phyloP scores from a whole-genome alignment of 1,139 yeast genomes.

The Ogataea hybrid region DNA sequence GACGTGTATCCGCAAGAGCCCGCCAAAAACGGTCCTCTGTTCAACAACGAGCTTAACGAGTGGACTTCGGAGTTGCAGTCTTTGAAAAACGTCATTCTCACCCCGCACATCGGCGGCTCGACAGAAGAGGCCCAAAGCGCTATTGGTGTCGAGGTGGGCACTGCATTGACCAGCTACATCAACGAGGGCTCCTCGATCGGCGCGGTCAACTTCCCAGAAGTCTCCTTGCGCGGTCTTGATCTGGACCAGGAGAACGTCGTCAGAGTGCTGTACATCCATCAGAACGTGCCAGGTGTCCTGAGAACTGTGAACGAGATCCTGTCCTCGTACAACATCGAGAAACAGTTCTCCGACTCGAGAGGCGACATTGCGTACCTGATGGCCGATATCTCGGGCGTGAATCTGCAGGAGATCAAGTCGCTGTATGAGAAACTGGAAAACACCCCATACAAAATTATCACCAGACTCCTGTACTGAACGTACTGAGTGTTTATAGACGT shows the following conservation, averaged over 20 bases:
- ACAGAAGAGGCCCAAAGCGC: slow-evolving; percentile 99
- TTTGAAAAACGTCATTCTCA: slow-evolving; percentile 83
- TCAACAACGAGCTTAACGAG: slow-evolving; percentile 65
- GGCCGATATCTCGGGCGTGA: slow-evolving; percentile 95
- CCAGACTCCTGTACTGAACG: slow-evolving; percentile 74
- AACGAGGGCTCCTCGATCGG: slow-evolving; percentile 97
- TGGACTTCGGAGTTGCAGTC: slow-evolving; percentile 85
- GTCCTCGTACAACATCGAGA: slow-evolving; percentile 93
- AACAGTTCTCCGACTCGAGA: slow-evolving; percentile 94
- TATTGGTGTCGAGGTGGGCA: slow-evolving; percentile 92
- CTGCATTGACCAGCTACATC: slow-evolving; percentile 83
- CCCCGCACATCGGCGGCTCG: slow-evolving; percentile 99
- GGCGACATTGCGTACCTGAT: slow-evolving; percentile 96
- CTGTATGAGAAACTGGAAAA: slow-evolving; percentile 84
- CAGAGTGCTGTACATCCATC: slow-evolving; percentile 94
- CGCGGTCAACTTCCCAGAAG: slow-evolving; percentile 99
- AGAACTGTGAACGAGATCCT: slow-evolving; percentile 95
- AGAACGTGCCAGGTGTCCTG: slow-evolving; percentile 98
- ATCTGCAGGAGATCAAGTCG: slow-evolving; percentile 74
- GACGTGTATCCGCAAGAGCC: slow-evolving; percentile 99
- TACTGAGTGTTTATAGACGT: slow-evolving; percentile 22
- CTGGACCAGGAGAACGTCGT: slow-evolving; percentile 86
- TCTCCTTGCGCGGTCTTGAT: slow-evolving; percentile 82
- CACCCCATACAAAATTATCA: slow-evolving; percentile 88
- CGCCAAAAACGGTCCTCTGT: slow-evolving; percentile 90